Base-by-base conservation (phyloP, 108 stramenopile genomes). In the Cyclotella choctawhatcheeana region DNA sequence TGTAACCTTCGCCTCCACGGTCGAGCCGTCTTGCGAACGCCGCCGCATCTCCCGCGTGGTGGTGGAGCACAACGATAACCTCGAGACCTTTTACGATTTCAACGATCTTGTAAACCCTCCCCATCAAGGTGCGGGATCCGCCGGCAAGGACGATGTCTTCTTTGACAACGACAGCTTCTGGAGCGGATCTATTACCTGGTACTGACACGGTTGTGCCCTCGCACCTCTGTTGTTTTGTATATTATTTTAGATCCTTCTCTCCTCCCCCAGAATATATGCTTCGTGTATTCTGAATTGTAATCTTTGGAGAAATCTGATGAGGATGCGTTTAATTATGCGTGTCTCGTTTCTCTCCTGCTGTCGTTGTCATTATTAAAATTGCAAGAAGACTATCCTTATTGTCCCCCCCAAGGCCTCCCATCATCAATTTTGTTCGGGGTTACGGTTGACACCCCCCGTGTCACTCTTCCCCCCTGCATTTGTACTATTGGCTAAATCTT, bases 101-200 rank as follows among this genome's bases (percentile, higher is more conserved):
- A 43, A 65, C 13, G 55, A 73, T 35, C 47, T 50, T 55, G 34
- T 55, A n/a, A 34, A 67, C 44, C 24, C 62, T 14, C 67, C 72
- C 52, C 55, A 74, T 37, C 24, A 31, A 44, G 60, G 58, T 44
- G 52, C 32, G 12, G n/a, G n/a, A n/a, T n/a, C n/a, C n/a, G 64
- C 54, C 76, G 53, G 32, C 31, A 44, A 17, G 31, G 32, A 64
- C 35, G 78, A 83, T 34, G 86, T 82, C 79, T 91, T 90, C 83
- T 94, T 94, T 69, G 93, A 94, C 76, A 94, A 87, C 86, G 93
- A 94, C 76, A 88, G 87, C 55, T 94, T 94, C 68, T 94, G 93
- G 93, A 90, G 84, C 81, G 93, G 93, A 64, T 89, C 88, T 13
- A 86, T 94, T 54, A 94, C 93, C 24, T 94, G 93, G 93, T 94